phyloP scores from a whole-genome alignment of 768 basidiomycete genomes.

The Strobilomyces confusus region DNA sequence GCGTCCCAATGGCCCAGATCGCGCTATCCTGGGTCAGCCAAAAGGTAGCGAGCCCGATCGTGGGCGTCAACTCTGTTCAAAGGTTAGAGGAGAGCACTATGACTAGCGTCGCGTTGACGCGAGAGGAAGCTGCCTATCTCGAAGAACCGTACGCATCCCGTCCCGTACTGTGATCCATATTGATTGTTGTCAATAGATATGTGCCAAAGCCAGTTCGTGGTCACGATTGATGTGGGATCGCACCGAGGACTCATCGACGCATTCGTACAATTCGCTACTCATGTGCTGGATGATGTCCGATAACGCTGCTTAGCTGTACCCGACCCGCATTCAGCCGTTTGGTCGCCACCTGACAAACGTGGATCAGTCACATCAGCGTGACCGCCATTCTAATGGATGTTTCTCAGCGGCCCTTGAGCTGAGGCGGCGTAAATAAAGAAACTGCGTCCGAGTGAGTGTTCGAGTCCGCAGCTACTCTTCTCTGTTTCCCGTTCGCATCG shows the following conservation, averaged over 20 bases:
- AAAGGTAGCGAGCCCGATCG: constrained; percentile 44
- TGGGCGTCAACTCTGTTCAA: constrained; percentile 35
- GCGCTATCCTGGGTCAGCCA: constrained; percentile 40
- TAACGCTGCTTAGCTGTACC: too few relatives aligned
- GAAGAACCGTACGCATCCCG: constrained; percentile 1
- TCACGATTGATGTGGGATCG: neutral
- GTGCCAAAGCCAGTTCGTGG: constrained; percentile 15
- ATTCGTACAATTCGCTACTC: too few relatives aligned
- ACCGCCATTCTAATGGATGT: too few relatives aligned
- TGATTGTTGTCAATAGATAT: constrained; percentile 15
- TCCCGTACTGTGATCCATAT: neutral
- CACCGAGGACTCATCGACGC: too few relatives aligned
- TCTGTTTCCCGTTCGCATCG: neutral
- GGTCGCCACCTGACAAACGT: too few relatives aligned
- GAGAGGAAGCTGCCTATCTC: constrained; percentile 29
- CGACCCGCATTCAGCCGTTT: too few relatives aligned
- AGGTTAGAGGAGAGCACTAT: constrained; percentile 29
- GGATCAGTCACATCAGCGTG: too few relatives aligned
- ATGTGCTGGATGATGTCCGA: too few relatives aligned
- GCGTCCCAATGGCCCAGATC: constrained; percentile 42
- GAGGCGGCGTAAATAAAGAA: neutral
- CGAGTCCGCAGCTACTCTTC: neutral
- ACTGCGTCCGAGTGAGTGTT: neutral
- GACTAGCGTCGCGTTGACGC: constrained; percentile 19
- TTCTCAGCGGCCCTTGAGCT: neutral